Conservation (phyloP, 2,329 filamentous ascomycete genomes). For the Colletotrichum navitas region DNA sequence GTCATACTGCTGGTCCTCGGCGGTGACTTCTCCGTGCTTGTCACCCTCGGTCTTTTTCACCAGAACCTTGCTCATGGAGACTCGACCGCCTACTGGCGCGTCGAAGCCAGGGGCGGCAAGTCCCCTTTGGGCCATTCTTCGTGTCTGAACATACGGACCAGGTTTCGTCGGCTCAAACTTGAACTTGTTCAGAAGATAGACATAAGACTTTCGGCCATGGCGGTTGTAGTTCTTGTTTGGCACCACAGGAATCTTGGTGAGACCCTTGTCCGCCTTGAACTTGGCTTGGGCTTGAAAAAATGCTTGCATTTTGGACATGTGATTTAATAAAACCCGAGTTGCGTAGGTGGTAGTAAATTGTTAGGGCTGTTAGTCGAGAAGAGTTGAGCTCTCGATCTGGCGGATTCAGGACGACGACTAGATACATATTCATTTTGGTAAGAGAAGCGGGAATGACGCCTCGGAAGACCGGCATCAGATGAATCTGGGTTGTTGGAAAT, state of each 20-base stretch:
- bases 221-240: slow-evolving; percentile 35
- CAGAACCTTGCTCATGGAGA: slow-evolving; percentile 35
- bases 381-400: not conserved
- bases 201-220: slow-evolving; percentile 37
- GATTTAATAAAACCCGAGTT: not conserved
- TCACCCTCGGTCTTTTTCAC: slow-evolving; percentile 27
- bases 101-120: slow-evolving; percentile 37
- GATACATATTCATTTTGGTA: slow-evolving; percentile 10
- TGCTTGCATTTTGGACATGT: slow-evolving; percentile 18
- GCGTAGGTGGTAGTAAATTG: not conserved
- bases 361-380: not conserved
- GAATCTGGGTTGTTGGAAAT: slow-evolving; percentile 1
- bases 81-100: slow-evolving; percentile 30
- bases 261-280: slow-evolving; percentile 34
- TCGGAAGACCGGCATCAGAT: slow-evolving; percentile 23
- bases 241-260: slow-evolving; percentile 24
- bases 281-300: slow-evolving; percentile 33
- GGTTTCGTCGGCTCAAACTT: slow-evolving; percentile 39
- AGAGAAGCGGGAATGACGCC: not conserved
- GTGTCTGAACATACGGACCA: slow-evolving; percentile 35
- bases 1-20: slow-evolving; percentile 66
- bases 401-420: not conserved
- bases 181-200: slow-evolving; percentile 38
- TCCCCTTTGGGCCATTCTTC: slow-evolving; percentile 37
- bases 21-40: slow-evolving; percentile 35